Evolutionary conservation across 768 basidiomycete species (phyloP).

Genomic region (Lanmaoa rubissima): DNA sequence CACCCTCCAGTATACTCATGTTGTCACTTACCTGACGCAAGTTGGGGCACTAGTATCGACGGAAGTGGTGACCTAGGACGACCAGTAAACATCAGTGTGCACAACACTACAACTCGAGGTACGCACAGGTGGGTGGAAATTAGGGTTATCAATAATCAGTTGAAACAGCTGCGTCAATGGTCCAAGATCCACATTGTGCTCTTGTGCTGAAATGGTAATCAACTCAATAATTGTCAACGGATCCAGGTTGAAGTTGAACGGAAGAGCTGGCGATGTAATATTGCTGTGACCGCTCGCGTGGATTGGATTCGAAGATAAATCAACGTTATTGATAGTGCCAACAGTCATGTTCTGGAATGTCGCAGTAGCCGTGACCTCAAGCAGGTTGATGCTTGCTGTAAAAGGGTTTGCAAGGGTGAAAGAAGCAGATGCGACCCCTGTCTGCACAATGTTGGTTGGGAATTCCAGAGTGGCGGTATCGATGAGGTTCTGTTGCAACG

Average conservation of each 20-base stretch:
- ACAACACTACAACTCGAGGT: not conserved
- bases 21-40: conserved; percentile 51
- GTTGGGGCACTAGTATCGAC: conserved; percentile 52
- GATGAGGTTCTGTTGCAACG: conserved; percentile 61
- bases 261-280: conserved; percentile 54
- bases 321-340: conserved; percentile 56
- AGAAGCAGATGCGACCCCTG: conserved; percentile 54
- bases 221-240: conserved; percentile 60
- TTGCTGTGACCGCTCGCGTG: conserved; percentile 57
- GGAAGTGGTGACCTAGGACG: conserved; percentile 48
- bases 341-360: conserved; percentile 54
- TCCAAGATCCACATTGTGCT: conserved; percentile 60
- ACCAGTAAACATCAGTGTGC: not conserved
- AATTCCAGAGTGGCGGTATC: conserved; percentile 54
- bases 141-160: conserved; percentile 49
- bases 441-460: conserved; percentile 59
- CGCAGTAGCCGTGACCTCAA: conserved; percentile 52
- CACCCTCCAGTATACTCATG: not conserved
- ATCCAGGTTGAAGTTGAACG: conserved; percentile 63
- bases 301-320: conserved; percentile 55
- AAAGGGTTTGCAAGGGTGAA: conserved; percentile 68
- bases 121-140: conserved; percentile 49
- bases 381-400: conserved; percentile 65
- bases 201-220: conserved; percentile 47
- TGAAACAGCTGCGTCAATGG: conserved; percentile 55